These are phyloP conservation scores for Panaeolus cyanescens DNA, from an alignment of 768 basidiomycete genomes.

Conservation along the genomic window DNA sequence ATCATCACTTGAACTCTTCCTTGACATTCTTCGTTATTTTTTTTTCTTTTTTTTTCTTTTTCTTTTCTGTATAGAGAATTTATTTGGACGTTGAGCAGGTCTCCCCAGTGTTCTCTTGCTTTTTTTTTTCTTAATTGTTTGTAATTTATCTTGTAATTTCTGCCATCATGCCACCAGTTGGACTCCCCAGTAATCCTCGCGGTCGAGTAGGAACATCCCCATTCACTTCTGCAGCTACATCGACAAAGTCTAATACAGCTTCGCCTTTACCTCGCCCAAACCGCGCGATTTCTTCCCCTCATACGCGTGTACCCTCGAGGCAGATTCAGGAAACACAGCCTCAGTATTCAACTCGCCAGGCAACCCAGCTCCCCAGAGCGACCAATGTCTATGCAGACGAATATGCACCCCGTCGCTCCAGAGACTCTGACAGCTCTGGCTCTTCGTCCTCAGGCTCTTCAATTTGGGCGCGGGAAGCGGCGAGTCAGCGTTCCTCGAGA, in stretches of 20 bases:
- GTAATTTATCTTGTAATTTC: constrained; percentile 9
- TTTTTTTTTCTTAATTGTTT: background rate
- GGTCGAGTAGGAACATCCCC: constrained; percentile 12
- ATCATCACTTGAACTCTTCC: background rate
- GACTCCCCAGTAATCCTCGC: constrained; percentile 26
- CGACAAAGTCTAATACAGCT: background rate
- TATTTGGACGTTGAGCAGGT: constrained; percentile 1
- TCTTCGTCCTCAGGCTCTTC: constrained; percentile 32
- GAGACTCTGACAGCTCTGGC: constrained; percentile 21
- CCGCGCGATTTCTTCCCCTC: background rate
- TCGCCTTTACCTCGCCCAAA: background rate
- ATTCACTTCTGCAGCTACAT: background rate
- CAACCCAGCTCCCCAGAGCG: background rate
- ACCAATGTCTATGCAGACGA: background rate
- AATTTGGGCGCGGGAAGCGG: constrained; percentile 38
- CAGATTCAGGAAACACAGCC: background rate
- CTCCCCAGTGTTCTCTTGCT: constrained; percentile 1
- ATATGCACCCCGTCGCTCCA: constrained; percentile 12
- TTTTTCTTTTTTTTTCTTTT: constrained; percentile 8
- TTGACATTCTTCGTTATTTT: background rate
- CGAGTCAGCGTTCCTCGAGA: constrained; percentile 38
- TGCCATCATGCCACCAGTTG: constrained; percentile 13
- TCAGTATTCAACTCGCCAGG: background rate
- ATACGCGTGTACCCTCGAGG: background rate
- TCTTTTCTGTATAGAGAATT: constrained; percentile 2